A percentile compares a stretch with the other conserved stretches of the same genome.
Conservation (phyloP, 768 basidiomycete genomes). For the Mycena vitilis region DNA sequence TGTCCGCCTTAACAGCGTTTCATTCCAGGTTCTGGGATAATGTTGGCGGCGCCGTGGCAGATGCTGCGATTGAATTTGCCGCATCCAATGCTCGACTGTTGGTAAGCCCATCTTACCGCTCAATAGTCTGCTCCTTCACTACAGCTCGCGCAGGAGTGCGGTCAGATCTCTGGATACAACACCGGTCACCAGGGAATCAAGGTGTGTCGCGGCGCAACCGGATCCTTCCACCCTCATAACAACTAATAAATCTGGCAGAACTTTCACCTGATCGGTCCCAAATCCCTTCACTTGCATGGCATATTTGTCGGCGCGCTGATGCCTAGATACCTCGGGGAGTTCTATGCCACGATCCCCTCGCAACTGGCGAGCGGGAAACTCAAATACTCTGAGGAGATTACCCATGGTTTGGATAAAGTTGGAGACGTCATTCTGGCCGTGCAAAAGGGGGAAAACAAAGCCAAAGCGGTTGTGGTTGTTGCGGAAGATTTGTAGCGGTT, state of each 20-base stretch:
- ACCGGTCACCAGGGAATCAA: conserved; percentile 42
- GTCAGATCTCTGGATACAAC: conserved; percentile 54
- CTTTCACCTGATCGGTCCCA: conserved; percentile 50
- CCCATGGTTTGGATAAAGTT: conserved; percentile 53
- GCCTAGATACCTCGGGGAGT: conserved; percentile 53
- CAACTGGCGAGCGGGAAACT: conserved; percentile 58
- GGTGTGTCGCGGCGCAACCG: conserved; percentile 31
- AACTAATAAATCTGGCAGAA: conserved; percentile 44
- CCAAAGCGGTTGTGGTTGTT: conserved; percentile 36
- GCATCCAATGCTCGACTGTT: conserved; percentile 61
- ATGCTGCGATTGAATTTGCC: conserved; percentile 62
- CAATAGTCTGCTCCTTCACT: background rate
- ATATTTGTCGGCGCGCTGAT: conserved; percentile 52
- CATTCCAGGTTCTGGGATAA: conserved; percentile 62
- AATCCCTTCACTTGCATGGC: conserved; percentile 53
- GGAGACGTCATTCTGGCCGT: conserved; percentile 46
- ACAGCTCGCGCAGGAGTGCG: conserved; percentile 47
- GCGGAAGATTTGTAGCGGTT: conserved; percentile 4
- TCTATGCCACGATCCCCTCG: conserved; percentile 54
- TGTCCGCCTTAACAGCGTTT: background rate
- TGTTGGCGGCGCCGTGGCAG: conserved; percentile 70
- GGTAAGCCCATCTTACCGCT: conserved; percentile 47
- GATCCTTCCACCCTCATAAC: background rate
- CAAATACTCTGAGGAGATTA: conserved; percentile 60
- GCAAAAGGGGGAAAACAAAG: conserved; percentile 45